Conservation (phyloP, 2,329 filamentous ascomycete genomes). For the Penicillium sp. region DNA sequence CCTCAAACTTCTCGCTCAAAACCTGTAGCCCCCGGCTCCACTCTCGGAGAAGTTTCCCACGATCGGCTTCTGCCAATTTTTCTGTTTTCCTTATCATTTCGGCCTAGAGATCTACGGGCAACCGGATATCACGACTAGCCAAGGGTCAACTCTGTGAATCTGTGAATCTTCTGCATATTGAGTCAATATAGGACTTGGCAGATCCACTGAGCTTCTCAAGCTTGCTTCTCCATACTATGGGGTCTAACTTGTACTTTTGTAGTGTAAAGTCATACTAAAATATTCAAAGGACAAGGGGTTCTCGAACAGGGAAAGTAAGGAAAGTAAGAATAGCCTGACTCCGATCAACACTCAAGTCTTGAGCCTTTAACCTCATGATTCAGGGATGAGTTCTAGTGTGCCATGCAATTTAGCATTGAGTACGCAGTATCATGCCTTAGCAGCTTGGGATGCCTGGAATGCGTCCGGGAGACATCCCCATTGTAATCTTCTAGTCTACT, state of each 20-base stretch:
- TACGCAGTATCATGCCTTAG: not conserved
- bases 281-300: not conserved
- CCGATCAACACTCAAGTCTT: constrained; percentile 14
- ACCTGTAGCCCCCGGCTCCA: constrained; percentile 7
- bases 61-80: not conserved
- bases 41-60: constrained; percentile 13
- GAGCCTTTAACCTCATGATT: constrained; percentile 11
- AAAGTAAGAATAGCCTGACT: constrained; percentile 4
- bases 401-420: constrained; percentile 4
- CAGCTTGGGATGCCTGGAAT: too few relatives aligned
- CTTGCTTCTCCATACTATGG: constrained; percentile 2
- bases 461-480: not conserved
- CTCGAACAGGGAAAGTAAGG: not conserved
- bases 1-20: not conserved
- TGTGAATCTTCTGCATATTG: too few relatives aligned
- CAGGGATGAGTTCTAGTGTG: constrained; percentile 4
- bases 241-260: not conserved
- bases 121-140: not conserved
- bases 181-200: not conserved
- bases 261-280: not conserved
- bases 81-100: not conserved
- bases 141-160: not conserved
- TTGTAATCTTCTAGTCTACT: not conserved
- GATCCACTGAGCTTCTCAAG: not conserved
- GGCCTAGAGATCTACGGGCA: constrained; percentile 4